Percentiles rank a stretch among this genome's conserved stretches.
Conservation (phyloP, 345 rosid species). For the Pugionium cornutum region DNA sequence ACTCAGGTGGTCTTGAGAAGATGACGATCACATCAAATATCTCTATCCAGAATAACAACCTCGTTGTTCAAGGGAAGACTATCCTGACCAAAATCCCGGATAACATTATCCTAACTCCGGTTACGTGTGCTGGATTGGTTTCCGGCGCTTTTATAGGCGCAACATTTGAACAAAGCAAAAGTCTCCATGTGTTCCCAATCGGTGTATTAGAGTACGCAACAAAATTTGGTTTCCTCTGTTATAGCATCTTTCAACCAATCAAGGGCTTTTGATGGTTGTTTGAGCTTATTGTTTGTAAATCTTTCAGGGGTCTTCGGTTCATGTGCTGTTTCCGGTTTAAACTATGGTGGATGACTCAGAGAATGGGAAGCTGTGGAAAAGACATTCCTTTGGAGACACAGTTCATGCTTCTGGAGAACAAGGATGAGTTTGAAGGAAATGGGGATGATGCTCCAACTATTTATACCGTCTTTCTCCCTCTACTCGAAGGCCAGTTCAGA, state of each 20-base stretch:
- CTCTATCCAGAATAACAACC: constrained; percentile 72
- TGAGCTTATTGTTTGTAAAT: constrained; percentile 19
- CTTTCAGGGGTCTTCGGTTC: constrained; percentile 72
- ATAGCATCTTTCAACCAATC: not conserved
- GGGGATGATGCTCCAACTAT: constrained; percentile 57
- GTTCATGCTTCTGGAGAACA: constrained; percentile 88
- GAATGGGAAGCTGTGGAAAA: constrained; percentile 87
- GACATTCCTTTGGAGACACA: constrained; percentile 98
- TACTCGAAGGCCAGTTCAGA: constrained; percentile 96
- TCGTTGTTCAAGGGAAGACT: constrained; percentile 93
- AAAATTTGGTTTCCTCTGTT: not conserved
- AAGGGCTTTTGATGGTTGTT: constrained; percentile 1
- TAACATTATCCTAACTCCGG: constrained; percentile 74
- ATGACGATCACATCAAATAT: constrained; percentile 86
- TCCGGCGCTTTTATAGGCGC: constrained; percentile 91
- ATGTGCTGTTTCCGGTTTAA: constrained; percentile 94
- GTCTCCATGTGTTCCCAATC: constrained; percentile 90
- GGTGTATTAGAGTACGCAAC: constrained; percentile 75
- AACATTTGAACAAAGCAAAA: constrained; percentile 68
- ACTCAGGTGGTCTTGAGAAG: constrained; percentile 9
- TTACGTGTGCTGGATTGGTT: constrained; percentile 59
- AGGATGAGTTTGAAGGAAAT: constrained; percentile 51
- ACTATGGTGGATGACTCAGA: constrained; percentile 99
- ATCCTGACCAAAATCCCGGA: constrained; percentile 83
- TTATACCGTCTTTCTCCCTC: constrained; percentile 88